Base-by-base conservation (phyloP, 345 rosid genomes). In the Camelina hispida region DNA sequence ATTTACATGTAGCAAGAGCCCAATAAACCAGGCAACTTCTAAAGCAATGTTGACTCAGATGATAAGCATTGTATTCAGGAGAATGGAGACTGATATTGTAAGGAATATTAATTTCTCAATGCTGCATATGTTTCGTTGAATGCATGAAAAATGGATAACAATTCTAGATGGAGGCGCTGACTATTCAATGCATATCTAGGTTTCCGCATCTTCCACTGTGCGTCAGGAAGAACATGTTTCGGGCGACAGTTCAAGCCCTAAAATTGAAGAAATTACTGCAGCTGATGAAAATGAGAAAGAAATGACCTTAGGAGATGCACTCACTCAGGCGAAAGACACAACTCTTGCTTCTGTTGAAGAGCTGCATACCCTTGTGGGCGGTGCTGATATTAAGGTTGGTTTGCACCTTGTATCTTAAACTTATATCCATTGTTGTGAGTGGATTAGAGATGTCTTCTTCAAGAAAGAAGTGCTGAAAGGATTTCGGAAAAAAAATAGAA, bases 31-130 rank as follows among this genome's bases (percentile, higher is more conserved):
- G 85, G 96, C 96, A 43, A 95, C 99, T 15, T 92, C 99, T 42
- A 95, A 92, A 84, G 99, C 99, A 71, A 95, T 95, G 99, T 76
- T 95, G 86, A 92, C 99, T 37, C 99, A 95, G 85, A 95, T 95
- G 97, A 87, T 95, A 78, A 89, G 91, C 89, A 92, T 95, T 30
- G 84, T 89, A 54, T 87, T 90, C 82, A 85, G 97, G 80, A 92
- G 99, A 84, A 95, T 95, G 99, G 99, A 95, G 82, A 81, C 86
- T 61, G 96, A 89, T 77, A 87, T 82, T 85, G 99, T 95, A 73
- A 72, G 89, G 44, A 72, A 53, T 74, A 70, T 66, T 34, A 66
- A 28, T 56, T 40, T 79, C 38, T 53, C 69, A 42, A 15, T 71
- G 52, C 48, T 70, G 67, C 40, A 43, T 68, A 35, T 66, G 58